Conservation (phyloP, 148 eudicot genomes). For the Chenopodium formosanum region DNA sequence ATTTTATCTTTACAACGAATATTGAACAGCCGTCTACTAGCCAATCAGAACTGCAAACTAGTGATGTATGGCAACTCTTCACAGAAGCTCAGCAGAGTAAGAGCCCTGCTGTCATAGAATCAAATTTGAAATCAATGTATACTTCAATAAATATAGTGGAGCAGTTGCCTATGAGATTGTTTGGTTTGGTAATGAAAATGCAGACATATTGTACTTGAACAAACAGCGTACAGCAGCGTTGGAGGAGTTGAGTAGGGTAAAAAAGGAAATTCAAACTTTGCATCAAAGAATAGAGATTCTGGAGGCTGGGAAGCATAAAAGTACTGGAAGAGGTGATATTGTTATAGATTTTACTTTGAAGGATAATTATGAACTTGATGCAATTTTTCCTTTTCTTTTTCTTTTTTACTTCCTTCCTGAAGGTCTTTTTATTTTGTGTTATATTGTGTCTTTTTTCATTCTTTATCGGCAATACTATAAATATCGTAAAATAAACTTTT, state of each 20-base stretch:
- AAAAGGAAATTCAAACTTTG: constrained; percentile 42
- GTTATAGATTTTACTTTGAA: neutral
- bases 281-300: constrained; percentile 44
- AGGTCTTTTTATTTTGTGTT: neutral
- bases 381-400: neutral
- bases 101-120: neutral
- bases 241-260: constrained; percentile 49
- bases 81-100: constrained; percentile 63
- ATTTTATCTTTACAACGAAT: constrained; percentile 19
- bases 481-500: neutral
- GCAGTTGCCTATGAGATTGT: neutral
- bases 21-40: constrained; percentile 27
- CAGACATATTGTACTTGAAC: constrained; percentile 56
- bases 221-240: constrained; percentile 53
- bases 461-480: neutral
- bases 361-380: neutral
- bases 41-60: constrained; percentile 31
- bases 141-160: neutral
- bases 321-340: constrained; percentile 22
- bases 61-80: constrained; percentile 56
- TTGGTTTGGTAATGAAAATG: neutral
- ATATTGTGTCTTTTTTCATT: neutral
- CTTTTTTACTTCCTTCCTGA: neutral
- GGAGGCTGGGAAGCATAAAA: constrained; percentile 32
- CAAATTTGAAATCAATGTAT: neutral